phyloP scores from a whole-genome alignment of 768 basidiomycete genomes.

The Lyophyllum decastes region DNA sequence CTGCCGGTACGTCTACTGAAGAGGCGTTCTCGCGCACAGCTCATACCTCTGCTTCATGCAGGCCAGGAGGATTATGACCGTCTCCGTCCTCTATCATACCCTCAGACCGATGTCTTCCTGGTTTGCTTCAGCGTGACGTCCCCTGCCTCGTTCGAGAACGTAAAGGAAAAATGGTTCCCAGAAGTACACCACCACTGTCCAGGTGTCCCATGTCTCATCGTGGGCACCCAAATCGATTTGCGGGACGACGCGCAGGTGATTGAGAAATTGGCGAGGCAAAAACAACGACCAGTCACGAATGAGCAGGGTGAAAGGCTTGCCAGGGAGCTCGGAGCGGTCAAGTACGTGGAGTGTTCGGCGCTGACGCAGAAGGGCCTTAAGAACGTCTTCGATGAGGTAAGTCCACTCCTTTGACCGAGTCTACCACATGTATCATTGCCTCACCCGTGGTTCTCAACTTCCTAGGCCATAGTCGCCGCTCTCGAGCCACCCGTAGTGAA shows the following conservation, averaged over 20 bases:
- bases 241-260: constrained; percentile 90
- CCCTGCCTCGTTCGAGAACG: constrained; percentile 99
- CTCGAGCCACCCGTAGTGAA: constrained; percentile 95
- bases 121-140: constrained; percentile 99
- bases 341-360: constrained; percentile 99
- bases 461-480: constrained; percentile 95
- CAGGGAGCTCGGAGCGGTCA: constrained; percentile 96
- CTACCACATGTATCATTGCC: constrained; percentile 9
- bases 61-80: constrained; percentile 99
- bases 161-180: constrained; percentile 99
- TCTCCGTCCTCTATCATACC: constrained; percentile 97
- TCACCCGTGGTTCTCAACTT: constrained; percentile 9
- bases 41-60: constrained; percentile 28
- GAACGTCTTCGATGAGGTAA: constrained; percentile 99
- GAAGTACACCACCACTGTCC: constrained; percentile 99
- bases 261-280: constrained; percentile 95
- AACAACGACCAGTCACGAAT: constrained; percentile 86
- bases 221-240: constrained; percentile 97
- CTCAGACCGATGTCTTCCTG: constrained; percentile 99
- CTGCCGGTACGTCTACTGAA: constrained; percentile 74
- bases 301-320: constrained; percentile 95
- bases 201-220: constrained; percentile 97
- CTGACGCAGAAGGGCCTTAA: constrained; percentile 99
- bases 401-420: constrained; percentile 26
- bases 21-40: constrained; percentile 6